phyloP scores from a whole-genome alignment of 495 filamentous ascomycete species.

The Trichoderma gamsii region DNA sequence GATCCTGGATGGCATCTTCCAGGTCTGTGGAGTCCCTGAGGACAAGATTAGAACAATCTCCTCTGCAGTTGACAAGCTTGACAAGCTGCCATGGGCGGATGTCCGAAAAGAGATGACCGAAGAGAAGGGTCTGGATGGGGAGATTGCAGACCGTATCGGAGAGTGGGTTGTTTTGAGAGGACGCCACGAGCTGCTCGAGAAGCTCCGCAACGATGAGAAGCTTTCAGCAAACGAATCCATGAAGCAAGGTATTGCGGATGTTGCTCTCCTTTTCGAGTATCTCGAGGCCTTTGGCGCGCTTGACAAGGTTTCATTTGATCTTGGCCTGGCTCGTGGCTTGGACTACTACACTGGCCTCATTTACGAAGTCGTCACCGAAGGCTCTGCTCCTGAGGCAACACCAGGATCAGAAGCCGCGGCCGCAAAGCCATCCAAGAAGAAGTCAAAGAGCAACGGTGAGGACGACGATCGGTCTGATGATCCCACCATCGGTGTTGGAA shows the following conservation, averaged over 20 bases:
- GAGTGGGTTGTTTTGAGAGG: conserved; percentile 69
- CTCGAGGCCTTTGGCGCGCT: conserved; percentile 67
- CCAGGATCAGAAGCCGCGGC: conserved; percentile 40
- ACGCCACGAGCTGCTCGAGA: conserved; percentile 59
- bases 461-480: conserved; percentile 82
- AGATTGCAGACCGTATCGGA: conserved; percentile 79
- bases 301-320: conserved; percentile 70
- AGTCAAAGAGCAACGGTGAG: conserved; percentile 46
- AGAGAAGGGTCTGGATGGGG: conserved; percentile 72
- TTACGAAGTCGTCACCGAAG: conserved; percentile 69
- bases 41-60: conserved; percentile 84
- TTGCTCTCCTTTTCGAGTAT: conserved; percentile 76
- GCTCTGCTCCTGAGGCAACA: conserved; percentile 55
- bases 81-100: conserved; percentile 87
- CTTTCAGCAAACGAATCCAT: conserved; percentile 63
- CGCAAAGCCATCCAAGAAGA: conserved; percentile 52
- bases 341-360: conserved; percentile 96
- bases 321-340: conserved; percentile 75
- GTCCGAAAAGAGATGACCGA: conserved; percentile 89
- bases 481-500: conserved; percentile 66
- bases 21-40: conserved; percentile 79
- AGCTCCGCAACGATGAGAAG: conserved; percentile 54
- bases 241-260: conserved; percentile 72
- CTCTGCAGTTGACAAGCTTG: conserved; percentile 90
- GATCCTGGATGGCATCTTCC: conserved; percentile 88